A percentile compares a stretch with the other conserved stretches of the same genome.
These are phyloP conservation scores for Phenoliferia sp. DNA, from an alignment of 1,284 basidiomycete genomes.

Conservation along the genomic window DNA sequence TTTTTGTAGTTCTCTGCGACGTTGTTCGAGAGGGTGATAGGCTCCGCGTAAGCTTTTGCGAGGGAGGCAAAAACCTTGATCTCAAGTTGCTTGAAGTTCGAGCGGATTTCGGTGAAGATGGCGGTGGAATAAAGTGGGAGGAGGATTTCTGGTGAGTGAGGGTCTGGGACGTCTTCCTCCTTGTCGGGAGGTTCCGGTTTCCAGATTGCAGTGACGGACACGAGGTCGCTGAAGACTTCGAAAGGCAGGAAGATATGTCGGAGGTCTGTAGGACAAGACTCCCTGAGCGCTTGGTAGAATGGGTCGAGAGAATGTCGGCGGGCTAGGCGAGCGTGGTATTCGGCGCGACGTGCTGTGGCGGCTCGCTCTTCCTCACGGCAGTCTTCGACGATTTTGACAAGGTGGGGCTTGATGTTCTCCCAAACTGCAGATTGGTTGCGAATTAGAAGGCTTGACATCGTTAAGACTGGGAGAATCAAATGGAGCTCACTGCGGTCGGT, in stretches of 20 bases:
- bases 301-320: not conserved
- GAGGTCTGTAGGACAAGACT: slow-evolving; percentile 1
- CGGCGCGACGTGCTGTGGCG: not conserved
- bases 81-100: not conserved
- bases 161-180: not conserved
- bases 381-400: slow-evolving; percentile 3
- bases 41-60: slow-evolving; percentile 1
- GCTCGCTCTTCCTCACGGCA: too few relatives aligned
- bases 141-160: not conserved
- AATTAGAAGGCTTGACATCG: not conserved
- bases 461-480: not conserved
- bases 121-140: not conserved
- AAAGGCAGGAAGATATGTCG: slow-evolving; percentile 14
- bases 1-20: not conserved
- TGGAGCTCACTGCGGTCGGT: slow-evolving; percentile 6
- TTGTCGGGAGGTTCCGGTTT: not conserved
- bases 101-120: not conserved
- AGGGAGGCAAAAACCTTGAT: not conserved
- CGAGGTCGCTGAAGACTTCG: slow-evolving; percentile 7
- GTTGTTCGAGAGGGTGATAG: too few relatives aligned
- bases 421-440: not conserved
- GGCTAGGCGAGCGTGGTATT: not conserved
- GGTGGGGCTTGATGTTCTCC: not conserved
- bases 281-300: slow-evolving; percentile 7
- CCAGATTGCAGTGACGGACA: not conserved